Evolutionary conservation across 495 filamentous ascomycete species (phyloP).

Genomic region (Xylona heveae): DNA sequence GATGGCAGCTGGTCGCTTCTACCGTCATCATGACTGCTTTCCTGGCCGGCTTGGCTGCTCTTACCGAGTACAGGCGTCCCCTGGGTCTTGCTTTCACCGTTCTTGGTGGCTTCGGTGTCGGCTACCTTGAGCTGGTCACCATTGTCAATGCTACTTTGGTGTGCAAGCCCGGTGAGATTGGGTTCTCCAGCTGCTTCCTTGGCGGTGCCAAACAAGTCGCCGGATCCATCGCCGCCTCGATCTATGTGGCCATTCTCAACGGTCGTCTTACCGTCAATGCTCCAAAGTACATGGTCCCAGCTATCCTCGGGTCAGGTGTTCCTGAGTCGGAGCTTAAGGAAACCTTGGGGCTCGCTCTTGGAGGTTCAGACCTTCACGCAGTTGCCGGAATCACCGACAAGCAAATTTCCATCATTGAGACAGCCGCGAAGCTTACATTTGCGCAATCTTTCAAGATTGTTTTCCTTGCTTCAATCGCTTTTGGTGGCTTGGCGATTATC

Average conservation of each 20-base stretch:
- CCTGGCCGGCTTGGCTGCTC: conserved; percentile 6
- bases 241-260: conserved; percentile 25
- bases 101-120: conserved; percentile 7
- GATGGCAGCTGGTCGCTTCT: conserved; percentile 9
- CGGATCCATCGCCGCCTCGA: conserved; percentile 13
- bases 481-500: conserved; percentile 21
- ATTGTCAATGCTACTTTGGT: conserved; percentile 7
- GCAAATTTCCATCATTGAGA: conserved; percentile 16
- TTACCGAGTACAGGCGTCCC: conserved; percentile 4
- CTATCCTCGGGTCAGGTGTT: conserved; percentile 21
- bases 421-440: conserved; percentile 18
- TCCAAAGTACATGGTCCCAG: conserved; percentile 19
- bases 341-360: conserved; percentile 11
- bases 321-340: conserved; percentile 18
- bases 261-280: conserved; percentile 19
- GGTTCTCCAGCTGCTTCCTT: conserved; percentile 8
- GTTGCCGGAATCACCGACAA: conserved; percentile 22
- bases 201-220: conserved; percentile 15
- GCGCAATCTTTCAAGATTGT: conserved; percentile 22
- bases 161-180: conserved; percentile 5
- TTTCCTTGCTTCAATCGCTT: conserved; percentile 25
- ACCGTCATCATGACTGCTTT: conserved; percentile 6
- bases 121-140: conserved; percentile 10
- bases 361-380: conserved; percentile 9
- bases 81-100: conserved; percentile 7